Conservation (phyloP, 306 rosid genomes). For the Gillenia trifoliata region DNA sequence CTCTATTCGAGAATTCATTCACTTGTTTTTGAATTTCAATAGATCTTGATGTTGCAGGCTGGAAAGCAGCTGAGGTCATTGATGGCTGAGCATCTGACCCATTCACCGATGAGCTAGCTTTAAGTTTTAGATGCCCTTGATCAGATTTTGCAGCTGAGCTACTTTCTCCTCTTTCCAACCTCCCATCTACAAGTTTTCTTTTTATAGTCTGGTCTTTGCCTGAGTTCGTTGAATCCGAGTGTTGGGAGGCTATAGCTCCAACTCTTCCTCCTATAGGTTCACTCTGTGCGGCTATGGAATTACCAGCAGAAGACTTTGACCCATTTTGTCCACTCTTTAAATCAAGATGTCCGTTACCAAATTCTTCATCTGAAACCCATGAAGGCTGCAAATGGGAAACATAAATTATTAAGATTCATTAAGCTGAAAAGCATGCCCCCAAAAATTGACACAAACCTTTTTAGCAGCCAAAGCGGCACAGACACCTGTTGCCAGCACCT, state of each 20-base stretch:
- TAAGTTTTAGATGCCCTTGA: slow-evolving; percentile 57
- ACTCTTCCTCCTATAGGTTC: slow-evolving; percentile 62
- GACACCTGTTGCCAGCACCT: slow-evolving; percentile 96
- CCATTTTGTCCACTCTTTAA: slow-evolving; percentile 59
- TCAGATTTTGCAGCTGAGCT: slow-evolving; percentile 51
- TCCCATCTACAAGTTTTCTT: slow-evolving; percentile 55
- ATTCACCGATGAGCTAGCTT: slow-evolving; percentile 47
- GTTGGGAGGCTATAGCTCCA: slow-evolving; percentile 23
- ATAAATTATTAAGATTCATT: background rate
- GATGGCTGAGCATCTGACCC: slow-evolving; percentile 70
- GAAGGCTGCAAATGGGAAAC: slow-evolving; percentile 61
- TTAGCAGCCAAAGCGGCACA: slow-evolving; percentile 94
- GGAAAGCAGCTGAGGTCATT: slow-evolving; percentile 37
- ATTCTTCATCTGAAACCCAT: slow-evolving; percentile 95
- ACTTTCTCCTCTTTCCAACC: slow-evolving; percentile 58
- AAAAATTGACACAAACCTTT: slow-evolving; percentile 54
- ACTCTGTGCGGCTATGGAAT: slow-evolving; percentile 45
- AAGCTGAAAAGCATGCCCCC: background rate
- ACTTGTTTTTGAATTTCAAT: slow-evolving; percentile 58
- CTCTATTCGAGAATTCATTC: slow-evolving; percentile 59
- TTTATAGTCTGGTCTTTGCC: slow-evolving; percentile 55
- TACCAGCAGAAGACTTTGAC: slow-evolving; percentile 57
- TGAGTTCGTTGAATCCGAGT: slow-evolving; percentile 47
- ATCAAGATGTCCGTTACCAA: slow-evolving; percentile 89
- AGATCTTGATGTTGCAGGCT: slow-evolving; percentile 61